Evolutionary conservation across 176 grass and related monocot species (phyloP).

Genomic region (Saccharum spontaneum): DNA sequence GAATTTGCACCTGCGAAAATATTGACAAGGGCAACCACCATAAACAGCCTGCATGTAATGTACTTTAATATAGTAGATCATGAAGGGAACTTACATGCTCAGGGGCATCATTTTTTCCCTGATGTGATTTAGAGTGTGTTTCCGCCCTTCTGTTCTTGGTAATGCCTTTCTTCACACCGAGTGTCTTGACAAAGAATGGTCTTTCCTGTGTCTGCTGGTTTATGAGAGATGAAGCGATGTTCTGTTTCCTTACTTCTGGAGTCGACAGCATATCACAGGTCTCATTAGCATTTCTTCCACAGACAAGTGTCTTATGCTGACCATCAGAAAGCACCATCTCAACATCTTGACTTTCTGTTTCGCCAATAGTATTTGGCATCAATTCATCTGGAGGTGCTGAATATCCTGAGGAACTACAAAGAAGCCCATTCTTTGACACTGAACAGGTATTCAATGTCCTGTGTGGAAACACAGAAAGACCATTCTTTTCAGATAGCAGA

Average conservation of each 20-base stretch:
- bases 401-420: slow-evolving; percentile 13
- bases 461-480: slow-evolving; percentile 9
- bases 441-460: neutral
- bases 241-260: slow-evolving; percentile 11
- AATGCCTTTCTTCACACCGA: slow-evolving; percentile 15
- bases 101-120: slow-evolving; percentile 13
- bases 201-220: neutral
- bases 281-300: slow-evolving; percentile 26
- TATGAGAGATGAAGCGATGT: slow-evolving; percentile 12
- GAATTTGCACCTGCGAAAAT: slow-evolving; percentile 24
- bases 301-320: slow-evolving; percentile 26
- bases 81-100: slow-evolving; percentile 26
- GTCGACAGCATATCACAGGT: neutral
- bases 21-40: neutral
- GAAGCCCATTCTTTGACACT: neutral
- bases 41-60: neutral
- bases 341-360: slow-evolving; percentile 23
- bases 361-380: neutral
- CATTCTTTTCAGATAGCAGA: neutral
- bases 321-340: slow-evolving; percentile 15
- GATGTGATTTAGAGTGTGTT: slow-evolving; percentile 9
- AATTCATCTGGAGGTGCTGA: neutral
- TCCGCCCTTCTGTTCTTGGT: neutral
- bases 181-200: slow-evolving; percentile 17
- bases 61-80: slow-evolving; percentile 14